Conservation (phyloP, 768 basidiomycete genomes). For the Boletus barrowsii region DNA sequence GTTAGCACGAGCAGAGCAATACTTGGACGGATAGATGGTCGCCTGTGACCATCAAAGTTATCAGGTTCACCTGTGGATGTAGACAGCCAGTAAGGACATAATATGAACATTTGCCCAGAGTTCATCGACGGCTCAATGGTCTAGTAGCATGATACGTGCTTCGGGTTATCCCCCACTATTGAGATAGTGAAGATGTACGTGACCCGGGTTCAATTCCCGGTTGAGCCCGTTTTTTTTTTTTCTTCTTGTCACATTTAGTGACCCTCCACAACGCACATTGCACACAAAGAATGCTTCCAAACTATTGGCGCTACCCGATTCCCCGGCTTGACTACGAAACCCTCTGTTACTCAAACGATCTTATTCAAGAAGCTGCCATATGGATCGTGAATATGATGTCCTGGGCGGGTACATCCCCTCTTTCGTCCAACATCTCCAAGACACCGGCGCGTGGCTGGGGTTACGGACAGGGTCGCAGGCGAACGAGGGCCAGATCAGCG, state of each 20-base stretch:
- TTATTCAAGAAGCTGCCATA: background rate
- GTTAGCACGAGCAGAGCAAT: no score
- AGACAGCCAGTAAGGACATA: no score
- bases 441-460: conserved; percentile 22
- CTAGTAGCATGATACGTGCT: conserved; percentile 37
- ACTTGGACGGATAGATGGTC: no score
- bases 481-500: background rate
- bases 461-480: background rate
- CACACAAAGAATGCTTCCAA: conserved; percentile 16
- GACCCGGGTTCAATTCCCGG: conserved; percentile 37
- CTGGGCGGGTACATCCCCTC: conserved; percentile 23
- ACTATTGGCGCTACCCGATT: background rate
- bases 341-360: background rate
- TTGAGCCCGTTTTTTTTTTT: conserved; percentile 20
- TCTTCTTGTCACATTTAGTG: background rate
- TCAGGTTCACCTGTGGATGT: no score
- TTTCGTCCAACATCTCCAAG: conserved; percentile 26
- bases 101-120: background rate
- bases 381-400: conserved; percentile 18
- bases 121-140: conserved; percentile 27
- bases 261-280: background rate
- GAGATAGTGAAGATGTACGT: conserved; percentile 32
- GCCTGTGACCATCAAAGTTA: no score
- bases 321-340: conserved; percentile 1
- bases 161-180: conserved; percentile 22